Percentiles rank a stretch among this genome's conserved stretches.
Evolutionary conservation across 495 filamentous ascomycete species (phyloP).

Genomic region (Terfezia claveryi): DNA sequence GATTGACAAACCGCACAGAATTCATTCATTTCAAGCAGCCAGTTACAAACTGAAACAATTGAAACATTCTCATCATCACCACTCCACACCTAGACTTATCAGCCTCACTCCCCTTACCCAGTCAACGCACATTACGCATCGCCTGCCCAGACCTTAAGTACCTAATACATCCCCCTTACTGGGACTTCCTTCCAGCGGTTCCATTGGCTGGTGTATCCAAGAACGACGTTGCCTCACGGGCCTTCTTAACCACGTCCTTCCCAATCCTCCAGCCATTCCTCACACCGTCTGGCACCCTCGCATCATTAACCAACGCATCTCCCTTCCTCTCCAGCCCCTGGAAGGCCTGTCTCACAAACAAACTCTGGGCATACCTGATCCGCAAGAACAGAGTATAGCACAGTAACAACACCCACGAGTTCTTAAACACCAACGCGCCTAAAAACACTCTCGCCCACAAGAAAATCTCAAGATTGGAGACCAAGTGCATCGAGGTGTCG

Average conservation of each 20-base stretch:
- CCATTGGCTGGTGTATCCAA: constrained; percentile 9
- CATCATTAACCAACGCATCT: constrained; percentile 62
- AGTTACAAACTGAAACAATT: too few relatives aligned
- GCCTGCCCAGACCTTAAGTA: too few relatives aligned
- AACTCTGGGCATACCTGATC: constrained; percentile 71
- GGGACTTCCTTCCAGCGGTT: not conserved
- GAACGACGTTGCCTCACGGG: constrained; percentile 57
- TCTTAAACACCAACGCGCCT: constrained; percentile 64
- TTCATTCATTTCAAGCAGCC: too few relatives aligned
- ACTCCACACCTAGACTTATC: too few relatives aligned
- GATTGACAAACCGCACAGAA: too few relatives aligned
- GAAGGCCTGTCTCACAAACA: constrained; percentile 68
- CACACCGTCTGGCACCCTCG: constrained; percentile 65
- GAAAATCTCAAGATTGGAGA: constrained; percentile 49
- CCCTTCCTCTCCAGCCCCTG: constrained; percentile 45
- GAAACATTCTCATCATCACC: too few relatives aligned
- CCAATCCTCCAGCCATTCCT: constrained; percentile 62
- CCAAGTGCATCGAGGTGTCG: constrained; percentile 66
- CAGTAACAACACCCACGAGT: constrained; percentile 66
- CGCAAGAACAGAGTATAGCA: constrained; percentile 87
- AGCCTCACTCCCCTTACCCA: too few relatives aligned
- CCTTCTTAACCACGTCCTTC: constrained; percentile 52
- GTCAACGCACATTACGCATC: too few relatives aligned
- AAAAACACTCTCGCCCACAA: constrained; percentile 66
- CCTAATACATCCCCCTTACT: not conserved